A percentile compares a stretch with the other conserved stretches of the same genome.
phyloP scores from a whole-genome alignment of 352 stramenopile species.

The Pythium apleroticum region DNA sequence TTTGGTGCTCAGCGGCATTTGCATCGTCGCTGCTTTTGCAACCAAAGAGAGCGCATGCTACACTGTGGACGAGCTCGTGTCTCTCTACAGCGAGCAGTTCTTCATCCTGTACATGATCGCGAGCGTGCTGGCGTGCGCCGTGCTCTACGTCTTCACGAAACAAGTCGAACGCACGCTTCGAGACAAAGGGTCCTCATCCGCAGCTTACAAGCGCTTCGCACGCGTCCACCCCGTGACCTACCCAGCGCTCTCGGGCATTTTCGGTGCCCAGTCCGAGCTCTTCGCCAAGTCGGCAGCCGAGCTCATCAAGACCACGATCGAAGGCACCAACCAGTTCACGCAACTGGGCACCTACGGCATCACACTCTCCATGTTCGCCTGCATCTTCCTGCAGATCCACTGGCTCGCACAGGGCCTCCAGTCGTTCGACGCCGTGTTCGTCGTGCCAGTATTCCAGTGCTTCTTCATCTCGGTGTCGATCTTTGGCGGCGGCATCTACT shows the following conservation, averaged over 20 bases:
- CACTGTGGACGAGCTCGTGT: constrained; percentile 69
- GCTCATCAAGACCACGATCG: constrained; percentile 78
- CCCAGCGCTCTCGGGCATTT: constrained; percentile 69
- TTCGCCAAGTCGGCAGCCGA: constrained; percentile 84
- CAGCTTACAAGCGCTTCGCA: constrained; percentile 51
- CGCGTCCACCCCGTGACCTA: constrained; percentile 68
- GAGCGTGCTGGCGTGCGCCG: constrained; percentile 38
- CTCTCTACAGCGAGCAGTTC: constrained; percentile 55
- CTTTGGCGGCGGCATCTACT: constrained; percentile 87
- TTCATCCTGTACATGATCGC: constrained; percentile 70
- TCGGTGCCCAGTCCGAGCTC: constrained; percentile 77
- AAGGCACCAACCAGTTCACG: constrained; percentile 74
- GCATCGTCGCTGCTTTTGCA: constrained; percentile 74
- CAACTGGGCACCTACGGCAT: constrained; percentile 79
- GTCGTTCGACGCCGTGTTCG: constrained; percentile 84
- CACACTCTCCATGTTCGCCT: constrained; percentile 72
- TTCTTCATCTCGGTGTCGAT: constrained; percentile 93
- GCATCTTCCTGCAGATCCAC: constrained; percentile 88
- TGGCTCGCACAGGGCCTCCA: constrained; percentile 84
- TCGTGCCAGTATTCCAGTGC: constrained; percentile 86
- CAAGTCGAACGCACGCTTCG: constrained; percentile 47
- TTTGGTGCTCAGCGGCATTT: constrained; percentile 71
- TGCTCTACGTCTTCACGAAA: constrained; percentile 39
- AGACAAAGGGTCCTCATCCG: constrained; percentile 39
- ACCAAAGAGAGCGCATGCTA: constrained; percentile 77